phyloP scores from a whole-genome alignment of 768 basidiomycete genomes.

The Serpula lacrymans region DNA sequence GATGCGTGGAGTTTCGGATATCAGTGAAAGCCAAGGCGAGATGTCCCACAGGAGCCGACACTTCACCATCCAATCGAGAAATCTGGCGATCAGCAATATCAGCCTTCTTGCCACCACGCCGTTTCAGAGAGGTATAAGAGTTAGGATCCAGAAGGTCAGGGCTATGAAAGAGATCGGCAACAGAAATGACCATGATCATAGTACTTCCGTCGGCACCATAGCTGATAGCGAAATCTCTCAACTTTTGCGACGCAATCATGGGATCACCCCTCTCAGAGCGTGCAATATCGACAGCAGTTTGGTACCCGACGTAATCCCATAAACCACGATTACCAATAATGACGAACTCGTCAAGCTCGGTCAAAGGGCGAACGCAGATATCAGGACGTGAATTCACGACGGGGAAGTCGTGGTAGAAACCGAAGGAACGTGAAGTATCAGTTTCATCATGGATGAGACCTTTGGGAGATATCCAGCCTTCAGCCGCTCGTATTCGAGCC shows the following conservation, averaged over 20 bases:
- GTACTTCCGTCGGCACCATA: slow-evolving; percentile 92
- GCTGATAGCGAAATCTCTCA: slow-evolving; percentile 94
- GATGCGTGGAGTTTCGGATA: slow-evolving; percentile 92
- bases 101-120: slow-evolving; percentile 38
- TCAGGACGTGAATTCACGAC: slow-evolving; percentile 89
- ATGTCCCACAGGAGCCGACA: slow-evolving; percentile 81
- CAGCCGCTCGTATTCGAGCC: slow-evolving; percentile 81
- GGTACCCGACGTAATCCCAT: slow-evolving; percentile 93
- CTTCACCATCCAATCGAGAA: slow-evolving; percentile 68
- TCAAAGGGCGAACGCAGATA: slow-evolving; percentile 63
- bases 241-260: slow-evolving; percentile 93
- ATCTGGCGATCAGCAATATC: slow-evolving; percentile 57
- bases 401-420: slow-evolving; percentile 86
- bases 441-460: slow-evolving; percentile 91
- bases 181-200: slow-evolving; percentile 96
- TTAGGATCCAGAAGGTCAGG: slow-evolving; percentile 37
- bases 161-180: slow-evolving; percentile 72
- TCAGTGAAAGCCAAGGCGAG: slow-evolving; percentile 96
- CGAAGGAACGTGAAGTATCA: slow-evolving; percentile 90
- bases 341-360: slow-evolving; percentile 90
- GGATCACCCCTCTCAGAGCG: slow-evolving; percentile 65
- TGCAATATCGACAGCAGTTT: slow-evolving; percentile 96
- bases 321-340: slow-evolving; percentile 91
- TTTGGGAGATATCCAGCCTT: slow-evolving; percentile 91
- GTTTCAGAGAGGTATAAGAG: slow-evolving; percentile 23